Conservation (phyloP, 805 yeast genomes). For the Wickerhamiella azymoides region DNA sequence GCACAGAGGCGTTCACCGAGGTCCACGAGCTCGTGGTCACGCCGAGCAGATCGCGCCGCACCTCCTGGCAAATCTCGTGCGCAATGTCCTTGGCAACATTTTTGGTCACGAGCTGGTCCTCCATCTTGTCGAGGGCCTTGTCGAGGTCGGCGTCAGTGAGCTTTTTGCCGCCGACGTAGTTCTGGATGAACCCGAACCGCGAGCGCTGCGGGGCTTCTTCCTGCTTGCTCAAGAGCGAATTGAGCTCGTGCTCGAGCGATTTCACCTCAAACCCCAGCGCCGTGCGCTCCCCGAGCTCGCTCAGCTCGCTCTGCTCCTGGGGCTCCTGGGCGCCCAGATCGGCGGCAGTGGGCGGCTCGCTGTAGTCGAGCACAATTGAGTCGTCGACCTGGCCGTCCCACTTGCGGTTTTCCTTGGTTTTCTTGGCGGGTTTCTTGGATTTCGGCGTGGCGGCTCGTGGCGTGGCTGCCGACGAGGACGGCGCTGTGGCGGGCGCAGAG, state of each 20-base stretch:
- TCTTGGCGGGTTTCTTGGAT: conserved; percentile 28
- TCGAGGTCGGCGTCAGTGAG: conserved; percentile 50
- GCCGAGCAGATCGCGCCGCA: conserved; percentile 56
- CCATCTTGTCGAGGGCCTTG: conserved; percentile 49
- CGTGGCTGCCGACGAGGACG: conserved; percentile 6
- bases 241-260: conserved; percentile 44
- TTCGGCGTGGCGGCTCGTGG: conserved; percentile 14
- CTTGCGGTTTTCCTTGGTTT: conserved; percentile 31
- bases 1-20: conserved; percentile 57
- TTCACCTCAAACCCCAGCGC: conserved; percentile 49
- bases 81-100: conserved; percentile 91
- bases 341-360: conserved; percentile 23
- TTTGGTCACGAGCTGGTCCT: conserved; percentile 65
- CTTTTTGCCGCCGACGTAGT: conserved; percentile 55
- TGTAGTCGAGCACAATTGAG: conserved; percentile 40
- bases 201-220: conserved; percentile 15
- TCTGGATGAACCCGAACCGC: conserved; percentile 44
- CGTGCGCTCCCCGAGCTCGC: conserved; percentile 22
- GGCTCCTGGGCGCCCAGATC: conserved; percentile 14
- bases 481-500: background rate
- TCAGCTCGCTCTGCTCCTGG: too few relatives aligned
- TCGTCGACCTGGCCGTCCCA: conserved; percentile 45
- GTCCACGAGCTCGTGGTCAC: conserved; percentile 63
- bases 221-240: conserved; percentile 27
- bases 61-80: conserved; percentile 49